Conservation (phyloP, 2,329 filamentous ascomycete species). For the Verticillium albo-atrum region DNA sequence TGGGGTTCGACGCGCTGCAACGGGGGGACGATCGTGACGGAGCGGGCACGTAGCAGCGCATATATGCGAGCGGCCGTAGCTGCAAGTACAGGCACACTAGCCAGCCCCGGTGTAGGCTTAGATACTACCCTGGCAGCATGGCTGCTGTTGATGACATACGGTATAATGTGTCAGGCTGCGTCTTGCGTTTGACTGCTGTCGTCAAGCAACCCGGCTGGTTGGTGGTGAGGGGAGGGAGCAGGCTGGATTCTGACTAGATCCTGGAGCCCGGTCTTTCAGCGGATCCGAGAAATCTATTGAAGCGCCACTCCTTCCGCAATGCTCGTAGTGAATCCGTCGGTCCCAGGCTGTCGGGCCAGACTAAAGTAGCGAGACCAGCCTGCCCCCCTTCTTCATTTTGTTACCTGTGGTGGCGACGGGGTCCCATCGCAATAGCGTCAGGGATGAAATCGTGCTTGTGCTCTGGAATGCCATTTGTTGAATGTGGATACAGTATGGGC, state of each 20-base stretch:
- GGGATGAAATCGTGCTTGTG: not conserved
- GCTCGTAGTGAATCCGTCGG: not conserved
- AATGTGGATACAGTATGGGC: too few relatives aligned
- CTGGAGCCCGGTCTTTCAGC: too few relatives aligned
- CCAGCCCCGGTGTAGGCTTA: not conserved
- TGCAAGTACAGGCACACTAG: not conserved
- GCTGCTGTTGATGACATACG: not conserved
- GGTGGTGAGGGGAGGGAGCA: not conserved
- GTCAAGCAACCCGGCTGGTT: not conserved
- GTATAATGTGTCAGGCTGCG: not conserved
- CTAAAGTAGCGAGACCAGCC: not conserved
- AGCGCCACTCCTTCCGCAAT: too few relatives aligned
- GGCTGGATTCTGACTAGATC: not conserved
- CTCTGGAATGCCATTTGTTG: not conserved
- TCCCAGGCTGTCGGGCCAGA: not conserved
- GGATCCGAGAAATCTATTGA: too few relatives aligned
- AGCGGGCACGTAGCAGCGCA: not conserved
- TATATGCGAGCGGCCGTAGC: not conserved
- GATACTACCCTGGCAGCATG: not conserved
- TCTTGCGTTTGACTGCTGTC: not conserved
- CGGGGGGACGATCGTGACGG: not conserved
- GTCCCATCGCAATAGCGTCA: not conserved
- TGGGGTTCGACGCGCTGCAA: not conserved
- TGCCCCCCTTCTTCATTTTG: not conserved
- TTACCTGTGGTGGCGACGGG: not conserved